Evolutionary conservation across 148 eudicot genomes (phyloP), one percentile per base, ranked within the genome.

Genomic region (Chenopodium berlandieri): DNA sequence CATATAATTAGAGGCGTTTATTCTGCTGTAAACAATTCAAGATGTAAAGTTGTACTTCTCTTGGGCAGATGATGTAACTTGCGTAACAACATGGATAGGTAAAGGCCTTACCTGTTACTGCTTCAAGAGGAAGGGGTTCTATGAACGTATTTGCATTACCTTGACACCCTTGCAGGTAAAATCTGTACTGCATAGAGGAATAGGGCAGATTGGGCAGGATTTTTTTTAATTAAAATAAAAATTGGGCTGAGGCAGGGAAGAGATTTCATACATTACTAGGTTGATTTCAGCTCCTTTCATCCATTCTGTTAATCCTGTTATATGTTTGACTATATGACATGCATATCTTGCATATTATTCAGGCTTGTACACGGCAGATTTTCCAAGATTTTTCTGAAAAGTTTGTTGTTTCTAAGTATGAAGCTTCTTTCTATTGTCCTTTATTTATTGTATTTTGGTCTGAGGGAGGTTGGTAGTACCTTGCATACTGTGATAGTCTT

Each of bases 51-150:
- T 64, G 27, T 20, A 4, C 62, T 37, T 76, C 62, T 48, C 9
- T 47, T 12, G 64, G 83, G 91, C 90, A 93, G 97, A 93, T 84
- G 88, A 89, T 85, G 90, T 87, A 79, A 82, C 91, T 81, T 88
- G 90, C 80, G 89, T 89, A 37, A 88, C 91, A 16, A 79, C 81
- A 74, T 86, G 94, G 93, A 91, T 86, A 78, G 92, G 91, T 46
- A 94, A 86, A 86, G 88, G 93, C 79, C 86, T 94, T 80, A 85
- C 94, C 82, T 92, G 95, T 79, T 90, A 89, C 81, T 94, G 95
- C 86, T 94, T 92, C 84, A 94, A 91, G 82, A 79, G 81, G 71
- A 94, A 88, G 89, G 94, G 92, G 74, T 70, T 65, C 73, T 85
- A 88, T 77, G 86, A 82, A 71, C 86, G 90, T 17, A 81, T 91